Base-by-base conservation (phyloP, 768 basidiomycete species). In the Rhizopogon roseolus region DNA sequence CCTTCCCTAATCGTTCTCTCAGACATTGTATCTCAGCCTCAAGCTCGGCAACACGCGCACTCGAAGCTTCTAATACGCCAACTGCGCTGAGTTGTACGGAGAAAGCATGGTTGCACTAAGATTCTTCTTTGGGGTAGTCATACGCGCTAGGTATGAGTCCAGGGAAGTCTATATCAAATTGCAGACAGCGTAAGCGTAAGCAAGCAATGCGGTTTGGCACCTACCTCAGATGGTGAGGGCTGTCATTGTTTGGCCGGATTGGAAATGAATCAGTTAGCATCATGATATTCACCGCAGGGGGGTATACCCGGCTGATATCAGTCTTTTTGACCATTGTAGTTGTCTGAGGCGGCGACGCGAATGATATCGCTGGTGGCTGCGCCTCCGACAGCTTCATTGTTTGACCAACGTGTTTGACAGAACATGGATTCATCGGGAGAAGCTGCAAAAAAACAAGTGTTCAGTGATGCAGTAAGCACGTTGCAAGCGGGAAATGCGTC, bases 281-380 rank as follows among this genome's bases (percentile, higher is more conserved):
- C 22, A 22, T 22, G 51, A 17, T 32, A 48, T 27, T 13, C 40
- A 43, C 39, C 48, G 44, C 57, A 48, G 56, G 54, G 37, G 37
- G 22, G 62, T 77, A 54, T 64, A 92, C 90, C 80, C 84, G 45
- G 88, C 76, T 10, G 80, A 77, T 49, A 95, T 88, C n/a, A 87
- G 68, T 49, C 87, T 61, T 79, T 83, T 57, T 73, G 79, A 29
- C 71, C 71, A 13, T 71, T 67, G 52, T 76, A 69, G 10, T 67
- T 63, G 45, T 77, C 74, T 54, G 80, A 77, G 46, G 81, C 79
- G 29, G 78, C 82, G n/a, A 88, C 73, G 5, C 83, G 82, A 54
- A 91, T 77, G n/a, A 86, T 71, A 52, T 90, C 89, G 36, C 74
- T 79, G 22, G 28, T 71, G 4, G 89, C 90, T 14, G 79, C 80